These are phyloP conservation scores for Hirschfeldia incana DNA, from an alignment of 345 rosid species.

Conservation along the genomic window DNA sequence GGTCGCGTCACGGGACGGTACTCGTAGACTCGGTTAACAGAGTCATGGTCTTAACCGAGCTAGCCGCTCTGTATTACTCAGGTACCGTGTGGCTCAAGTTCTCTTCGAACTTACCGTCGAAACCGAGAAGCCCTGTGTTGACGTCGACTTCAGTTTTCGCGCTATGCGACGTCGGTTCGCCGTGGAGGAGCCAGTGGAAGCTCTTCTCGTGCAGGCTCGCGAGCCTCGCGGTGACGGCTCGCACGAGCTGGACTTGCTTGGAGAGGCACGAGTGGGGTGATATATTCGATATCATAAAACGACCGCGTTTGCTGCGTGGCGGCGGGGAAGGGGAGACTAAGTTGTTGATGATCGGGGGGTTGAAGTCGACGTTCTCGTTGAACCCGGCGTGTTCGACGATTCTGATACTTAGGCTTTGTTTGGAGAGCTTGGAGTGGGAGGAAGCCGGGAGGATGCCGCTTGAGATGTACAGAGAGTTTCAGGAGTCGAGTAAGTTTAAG, in stretches of 20 bases:
- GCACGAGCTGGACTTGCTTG: constrained; percentile 64
- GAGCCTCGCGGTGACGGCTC: constrained; percentile 37
- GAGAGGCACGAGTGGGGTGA: constrained; percentile 90
- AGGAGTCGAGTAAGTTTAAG: constrained; percentile 79
- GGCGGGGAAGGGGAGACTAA: constrained; percentile 48
- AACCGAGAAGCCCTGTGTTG: constrained; percentile 80
- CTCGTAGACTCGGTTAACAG: constrained; percentile 65
- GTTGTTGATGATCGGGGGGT: constrained; percentile 78
- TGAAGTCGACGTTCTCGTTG: constrained; percentile 71
- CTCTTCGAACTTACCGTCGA: constrained; percentile 79
- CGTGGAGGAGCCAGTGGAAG: constrained; percentile 90
- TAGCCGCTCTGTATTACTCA: constrained; percentile 68
- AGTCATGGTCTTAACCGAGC: constrained; percentile 82
- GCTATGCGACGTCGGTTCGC: constrained; percentile 84
- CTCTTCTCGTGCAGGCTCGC: constrained; percentile 58
- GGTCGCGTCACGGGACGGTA: constrained; percentile 86
- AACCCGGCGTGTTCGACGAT: constrained; percentile 81
- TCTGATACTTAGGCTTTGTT: constrained; percentile 69
- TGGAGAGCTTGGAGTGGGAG: constrained; percentile 84
- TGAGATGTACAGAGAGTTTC: constrained; percentile 72
- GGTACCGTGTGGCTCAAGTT: constrained; percentile 63
- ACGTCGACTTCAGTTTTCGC: constrained; percentile 64
- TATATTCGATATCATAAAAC: constrained; percentile 72
- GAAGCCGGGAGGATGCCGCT: constrained; percentile 85
- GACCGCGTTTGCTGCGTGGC: constrained; percentile 65